A percentile compares a stretch with the other conserved stretches of the same genome.
Evolutionary conservation across 345 rosid genomes (phyloP).

Genomic region (Pelargonium nanum): DNA sequence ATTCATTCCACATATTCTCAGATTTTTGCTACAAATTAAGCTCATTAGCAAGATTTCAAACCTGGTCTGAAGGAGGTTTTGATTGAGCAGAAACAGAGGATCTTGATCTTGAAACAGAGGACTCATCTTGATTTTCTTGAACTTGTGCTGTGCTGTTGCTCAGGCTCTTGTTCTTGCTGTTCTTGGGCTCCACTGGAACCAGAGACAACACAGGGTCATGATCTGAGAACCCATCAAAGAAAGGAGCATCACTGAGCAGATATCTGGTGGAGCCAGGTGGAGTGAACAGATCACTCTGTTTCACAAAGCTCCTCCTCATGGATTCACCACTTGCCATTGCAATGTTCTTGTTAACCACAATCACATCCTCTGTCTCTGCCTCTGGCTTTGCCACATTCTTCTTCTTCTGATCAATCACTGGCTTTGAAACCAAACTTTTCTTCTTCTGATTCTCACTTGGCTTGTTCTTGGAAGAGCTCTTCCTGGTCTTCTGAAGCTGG

Average conservation of each 20-base stretch:
- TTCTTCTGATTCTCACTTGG: not conserved
- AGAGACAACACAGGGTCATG: constrained; percentile 14
- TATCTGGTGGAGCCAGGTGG: constrained; percentile 28
- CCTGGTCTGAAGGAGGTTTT: constrained; percentile 22
- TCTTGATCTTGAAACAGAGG: constrained; percentile 14
- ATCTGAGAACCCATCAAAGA: constrained; percentile 13
- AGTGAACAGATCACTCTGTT: constrained; percentile 2
- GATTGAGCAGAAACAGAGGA: constrained; percentile 10
- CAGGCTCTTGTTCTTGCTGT: constrained; percentile 9
- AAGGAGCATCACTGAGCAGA: constrained; percentile 17
- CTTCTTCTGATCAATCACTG: not conserved
- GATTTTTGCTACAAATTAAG: too few species aligned
- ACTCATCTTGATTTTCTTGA: constrained; percentile 3
- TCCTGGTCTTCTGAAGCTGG: constrained; percentile 16
- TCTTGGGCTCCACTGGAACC: too few species aligned
- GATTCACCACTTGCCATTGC: not conserved
- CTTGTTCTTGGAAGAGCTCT: constrained; percentile 2
- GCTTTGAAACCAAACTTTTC: not conserved
- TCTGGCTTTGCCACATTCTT: not conserved
- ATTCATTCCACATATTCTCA: too few species aligned
- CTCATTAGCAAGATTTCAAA: not conserved
- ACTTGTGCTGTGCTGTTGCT: constrained; percentile 3
- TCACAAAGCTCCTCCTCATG: constrained; percentile 1
- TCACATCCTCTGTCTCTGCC: not conserved
- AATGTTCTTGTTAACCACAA: constrained; percentile 1